Base-by-base conservation (phyloP, 2,329 filamentous ascomycete species). In the Lizonia empirigonia region DNA sequence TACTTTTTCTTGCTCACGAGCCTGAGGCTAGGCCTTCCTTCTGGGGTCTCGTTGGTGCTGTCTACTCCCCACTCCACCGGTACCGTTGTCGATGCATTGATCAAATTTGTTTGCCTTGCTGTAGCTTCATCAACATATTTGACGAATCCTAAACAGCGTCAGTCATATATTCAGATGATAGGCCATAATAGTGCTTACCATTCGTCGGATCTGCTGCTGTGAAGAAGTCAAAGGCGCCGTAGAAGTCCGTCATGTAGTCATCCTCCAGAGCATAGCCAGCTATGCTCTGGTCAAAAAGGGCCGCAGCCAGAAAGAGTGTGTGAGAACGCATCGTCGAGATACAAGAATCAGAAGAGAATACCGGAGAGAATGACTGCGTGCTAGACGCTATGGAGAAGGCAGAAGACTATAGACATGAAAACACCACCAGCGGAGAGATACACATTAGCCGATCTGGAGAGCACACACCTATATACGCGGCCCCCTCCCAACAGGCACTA, bases 21-120 rank as follows among this genome's bases (percentile, higher is more conserved):
- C 12, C 80, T 77, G 7, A 83, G 67, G 44, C 77, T 79, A 12
- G 73, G 69, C 4, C 80, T 71, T 40, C 75, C 76, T 7, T 69
- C 60, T 5, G 71, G 68, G 7, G 72, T 66, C 22, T 71, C 53
- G 44, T 65, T 75, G 37, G 62, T 64, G 33, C 61, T 60, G 56
- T 82, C 79, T 16, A 79, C 77, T 40, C 79, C 78, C 50, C 81
- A 74, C 44, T 76, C 77, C 15, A 76, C 73, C 8, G 60, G 55
- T 32, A 67, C 65, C 15, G 68, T 62, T 5, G 67, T 58, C 13
- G 70, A 62, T 9, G 59, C 44, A 29, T 54, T 54, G 61, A 78
- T 76, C 49, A 78, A 70, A 39, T 75, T 76, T 44, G 72, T 64
- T 24, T 69, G 66, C 34, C 68, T 64, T 8, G 76, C 76, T 22